Conservation (phyloP, 2,329 filamentous ascomycete species). For the Epichloe typhina region DNA sequence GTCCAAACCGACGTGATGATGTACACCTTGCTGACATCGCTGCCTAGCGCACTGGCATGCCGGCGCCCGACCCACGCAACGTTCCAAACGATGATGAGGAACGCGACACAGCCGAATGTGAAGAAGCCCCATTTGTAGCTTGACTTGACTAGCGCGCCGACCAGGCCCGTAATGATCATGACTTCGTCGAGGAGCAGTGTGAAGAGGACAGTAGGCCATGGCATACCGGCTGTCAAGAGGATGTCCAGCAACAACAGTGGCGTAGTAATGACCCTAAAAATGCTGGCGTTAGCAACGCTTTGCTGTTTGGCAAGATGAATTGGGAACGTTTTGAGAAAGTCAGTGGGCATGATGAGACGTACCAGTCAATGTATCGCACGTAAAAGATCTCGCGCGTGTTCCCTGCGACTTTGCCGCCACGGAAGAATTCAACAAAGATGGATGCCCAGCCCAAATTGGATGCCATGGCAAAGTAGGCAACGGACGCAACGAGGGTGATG, state of each 20-base stretch:
- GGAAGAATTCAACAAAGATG: conserved; percentile 39
- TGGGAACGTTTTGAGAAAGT: no score
- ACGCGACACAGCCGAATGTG: conserved; percentile 34
- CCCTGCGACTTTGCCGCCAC: conserved; percentile 17
- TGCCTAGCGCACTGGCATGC: conserved; percentile 41
- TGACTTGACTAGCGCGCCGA: conserved; percentile 6
- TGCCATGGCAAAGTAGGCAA: conserved; percentile 39
- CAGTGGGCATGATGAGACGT: neutral
- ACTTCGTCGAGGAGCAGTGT: neutral
- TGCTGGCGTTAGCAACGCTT: no score
- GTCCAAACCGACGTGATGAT: conserved; percentile 11
- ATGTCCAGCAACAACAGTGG: neutral
- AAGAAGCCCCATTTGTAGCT: conserved; percentile 46
- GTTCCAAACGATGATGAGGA: conserved; percentile 11
- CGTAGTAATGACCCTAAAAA: neutral
- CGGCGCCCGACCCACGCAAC: conserved; percentile 26
- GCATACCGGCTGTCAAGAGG: neutral
- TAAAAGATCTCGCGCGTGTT: conserved; percentile 44
- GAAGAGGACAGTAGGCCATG: neutral
- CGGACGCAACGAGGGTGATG: conserved; percentile 23
- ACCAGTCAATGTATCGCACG: conserved; percentile 40
- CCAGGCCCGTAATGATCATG: neutral
- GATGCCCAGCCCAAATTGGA: conserved; percentile 34
- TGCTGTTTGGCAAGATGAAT: fast-evolving
- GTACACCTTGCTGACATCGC: conserved; percentile 39